Conservation (phyloP, 306 rosid species). For the Oxytropis ochrocephala region DNA sequence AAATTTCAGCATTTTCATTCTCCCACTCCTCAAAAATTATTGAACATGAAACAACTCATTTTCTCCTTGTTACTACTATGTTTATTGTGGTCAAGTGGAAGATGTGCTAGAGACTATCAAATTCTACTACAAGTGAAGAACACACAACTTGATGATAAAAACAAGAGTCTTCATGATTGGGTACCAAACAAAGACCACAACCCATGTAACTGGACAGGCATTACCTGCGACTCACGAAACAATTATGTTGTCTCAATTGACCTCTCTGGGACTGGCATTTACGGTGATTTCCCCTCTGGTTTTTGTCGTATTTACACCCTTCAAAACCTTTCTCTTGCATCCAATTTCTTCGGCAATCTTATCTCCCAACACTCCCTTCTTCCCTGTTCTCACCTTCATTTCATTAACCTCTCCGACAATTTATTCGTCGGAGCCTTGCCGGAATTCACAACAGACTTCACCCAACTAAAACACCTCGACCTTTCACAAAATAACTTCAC, state of each 20-base stretch:
- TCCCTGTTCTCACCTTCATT: slow-evolving; percentile 51
- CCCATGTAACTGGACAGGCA: slow-evolving; percentile 72
- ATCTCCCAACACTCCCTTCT: slow-evolving; percentile 36
- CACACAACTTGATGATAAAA: slow-evolving; percentile 42
- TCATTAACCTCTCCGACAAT: slow-evolving; percentile 49
- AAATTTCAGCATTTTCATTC: background rate
- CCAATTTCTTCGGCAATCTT: slow-evolving; percentile 32
- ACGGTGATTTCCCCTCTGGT: slow-evolving; percentile 54
- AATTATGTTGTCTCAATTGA: slow-evolving; percentile 41
- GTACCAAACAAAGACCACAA: background rate
- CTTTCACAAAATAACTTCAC: slow-evolving; percentile 60
- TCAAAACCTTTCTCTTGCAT: slow-evolving; percentile 33
- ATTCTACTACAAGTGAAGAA: slow-evolving; percentile 54
- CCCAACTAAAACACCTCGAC: slow-evolving; percentile 34
- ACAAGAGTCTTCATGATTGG: slow-evolving; percentile 48
- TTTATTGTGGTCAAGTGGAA: background rate
- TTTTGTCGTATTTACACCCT: slow-evolving; percentile 65
- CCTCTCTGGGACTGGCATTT: slow-evolving; percentile 26
- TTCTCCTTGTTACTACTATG: background rate
- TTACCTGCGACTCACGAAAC: slow-evolving; percentile 42
- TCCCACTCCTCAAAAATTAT: background rate
- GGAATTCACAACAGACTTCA: slow-evolving; percentile 37
- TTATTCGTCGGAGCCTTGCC: slow-evolving; percentile 52
- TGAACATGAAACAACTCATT: slow-evolving; percentile 25
- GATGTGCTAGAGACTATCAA: slow-evolving; percentile 24